Percentiles rank a stretch among this genome's conserved stretches.
phyloP scores from a whole-genome alignment of 805 yeast genomes.

The Ogataea sp. region DNA sequence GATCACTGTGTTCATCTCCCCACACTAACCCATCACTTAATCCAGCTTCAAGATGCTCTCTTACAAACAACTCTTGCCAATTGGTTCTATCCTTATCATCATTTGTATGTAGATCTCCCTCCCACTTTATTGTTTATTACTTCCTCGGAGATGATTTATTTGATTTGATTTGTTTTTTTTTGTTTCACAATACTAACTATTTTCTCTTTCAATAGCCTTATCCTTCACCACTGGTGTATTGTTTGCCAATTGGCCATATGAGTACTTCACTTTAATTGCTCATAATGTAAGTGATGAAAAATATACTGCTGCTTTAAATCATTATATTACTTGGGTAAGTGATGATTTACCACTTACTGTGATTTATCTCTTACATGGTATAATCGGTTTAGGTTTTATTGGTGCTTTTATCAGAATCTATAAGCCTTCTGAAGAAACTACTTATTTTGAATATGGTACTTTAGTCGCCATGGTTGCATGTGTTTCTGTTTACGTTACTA shows the following conservation, averaged over 20 bases:
- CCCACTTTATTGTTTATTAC: too few relatives aligned
- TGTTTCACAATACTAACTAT: neutral
- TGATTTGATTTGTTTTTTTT: neutral
- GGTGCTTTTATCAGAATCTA: constrained; percentile 75
- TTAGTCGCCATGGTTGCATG: constrained; percentile 66
- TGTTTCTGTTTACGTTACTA: constrained; percentile 75
- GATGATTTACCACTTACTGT: constrained; percentile 54
- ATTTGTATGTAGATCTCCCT: constrained; percentile 1
- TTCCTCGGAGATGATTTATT: too few relatives aligned
- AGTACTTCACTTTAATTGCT: constrained; percentile 65
- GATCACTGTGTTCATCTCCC: neutral
- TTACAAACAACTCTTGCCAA: constrained; percentile 26
- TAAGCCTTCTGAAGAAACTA: constrained; percentile 79
- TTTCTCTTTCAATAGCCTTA: constrained; percentile 29
- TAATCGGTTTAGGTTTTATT: constrained; percentile 55
- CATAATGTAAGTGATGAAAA: constrained; percentile 40
- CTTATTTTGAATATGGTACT: constrained; percentile 85
- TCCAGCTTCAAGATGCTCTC: constrained; percentile 11
- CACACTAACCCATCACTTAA: neutral
- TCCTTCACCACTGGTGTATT: constrained; percentile 77
- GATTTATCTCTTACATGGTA: constrained; percentile 54
- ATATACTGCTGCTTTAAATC: constrained; percentile 55
- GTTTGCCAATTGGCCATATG: constrained; percentile 77
- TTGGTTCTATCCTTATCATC: constrained; percentile 18
- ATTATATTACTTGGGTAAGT: constrained; percentile 67